phyloP scores from a whole-genome alignment of 192 early-diverging fungal genomes.

The Linnemannia exigua region DNA sequence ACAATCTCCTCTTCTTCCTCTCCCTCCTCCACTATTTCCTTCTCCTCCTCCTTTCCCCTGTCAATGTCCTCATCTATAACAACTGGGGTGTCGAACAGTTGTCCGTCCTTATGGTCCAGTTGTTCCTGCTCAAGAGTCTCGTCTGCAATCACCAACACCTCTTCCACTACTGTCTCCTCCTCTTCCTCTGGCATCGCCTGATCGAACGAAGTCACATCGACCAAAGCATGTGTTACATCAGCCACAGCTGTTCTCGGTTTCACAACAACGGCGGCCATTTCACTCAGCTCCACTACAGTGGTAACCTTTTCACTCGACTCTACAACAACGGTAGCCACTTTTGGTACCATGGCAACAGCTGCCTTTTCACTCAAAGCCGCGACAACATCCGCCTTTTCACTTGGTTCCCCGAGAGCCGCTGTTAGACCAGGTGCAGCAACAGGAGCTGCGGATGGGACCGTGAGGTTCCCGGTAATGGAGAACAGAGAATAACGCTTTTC shows the following conservation, averaged over 20 bases:
- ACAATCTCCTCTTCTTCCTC: no score
- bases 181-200: background rate
- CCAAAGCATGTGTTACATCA: background rate
- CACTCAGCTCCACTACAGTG: no score
- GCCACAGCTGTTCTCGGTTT: no score
- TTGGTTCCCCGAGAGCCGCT: no score
- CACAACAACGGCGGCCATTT: no score
- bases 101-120: background rate
- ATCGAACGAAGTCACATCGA: background rate
- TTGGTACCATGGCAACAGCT: no score
- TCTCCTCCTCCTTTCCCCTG: background rate
- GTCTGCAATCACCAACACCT: background rate
- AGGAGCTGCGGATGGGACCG: no score
- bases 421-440: background rate
- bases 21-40: background rate
- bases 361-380: no score
- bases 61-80: background rate
- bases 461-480: conserved; percentile 19
- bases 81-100: background rate
- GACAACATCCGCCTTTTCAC: no score
- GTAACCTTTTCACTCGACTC: no score
- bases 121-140: background rate
- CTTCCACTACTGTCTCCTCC: background rate
- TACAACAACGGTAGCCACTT: no score
- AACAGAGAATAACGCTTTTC: conserved; percentile 29